These are phyloP conservation scores for Citrullus colocynthis DNA, from an alignment of 306 rosid genomes.

Conservation along the genomic window DNA sequence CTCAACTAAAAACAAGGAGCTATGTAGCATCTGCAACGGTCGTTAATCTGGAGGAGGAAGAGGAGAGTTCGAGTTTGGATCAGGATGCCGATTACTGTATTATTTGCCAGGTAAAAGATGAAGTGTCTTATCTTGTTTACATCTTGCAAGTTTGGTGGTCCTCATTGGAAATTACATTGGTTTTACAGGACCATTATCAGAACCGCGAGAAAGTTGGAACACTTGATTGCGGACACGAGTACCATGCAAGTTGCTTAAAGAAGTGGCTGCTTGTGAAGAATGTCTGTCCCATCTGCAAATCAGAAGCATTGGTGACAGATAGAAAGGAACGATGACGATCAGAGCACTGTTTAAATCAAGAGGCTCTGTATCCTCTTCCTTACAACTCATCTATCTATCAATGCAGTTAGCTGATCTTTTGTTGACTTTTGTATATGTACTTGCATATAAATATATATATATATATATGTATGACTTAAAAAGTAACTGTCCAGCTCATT, in stretches of 20 bases:
- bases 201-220: conserved; percentile 53
- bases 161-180: background rate
- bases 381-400: conserved; percentile 4
- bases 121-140: background rate
- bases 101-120: conserved; percentile 91
- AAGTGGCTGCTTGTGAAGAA: conserved; percentile 83
- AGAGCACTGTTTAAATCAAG: background rate
- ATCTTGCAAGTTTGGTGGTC: background rate
- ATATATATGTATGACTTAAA: background rate
- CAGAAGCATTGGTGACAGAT: conserved; percentile 44
- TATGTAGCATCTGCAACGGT: conserved; percentile 17
- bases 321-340: background rate
- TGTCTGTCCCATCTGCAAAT: conserved; percentile 91
- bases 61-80: conserved; percentile 35
- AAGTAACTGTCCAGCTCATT: conserved; percentile 13
- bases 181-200: conserved; percentile 65
- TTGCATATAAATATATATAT: conserved; percentile 12
- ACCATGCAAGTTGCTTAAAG: conserved; percentile 68
- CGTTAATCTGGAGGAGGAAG: conserved; percentile 36
- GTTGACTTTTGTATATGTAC: conserved; percentile 13
- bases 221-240: conserved; percentile 78
- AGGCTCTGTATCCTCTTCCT: background rate
- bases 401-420: conserved; percentile 6
- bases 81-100: conserved; percentile 61
- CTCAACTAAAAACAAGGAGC: conserved; percentile 36